phyloP scores from a whole-genome alignment of 1,284 basidiomycete species.

The Apiotrichum mycotoxinovorans region DNA sequence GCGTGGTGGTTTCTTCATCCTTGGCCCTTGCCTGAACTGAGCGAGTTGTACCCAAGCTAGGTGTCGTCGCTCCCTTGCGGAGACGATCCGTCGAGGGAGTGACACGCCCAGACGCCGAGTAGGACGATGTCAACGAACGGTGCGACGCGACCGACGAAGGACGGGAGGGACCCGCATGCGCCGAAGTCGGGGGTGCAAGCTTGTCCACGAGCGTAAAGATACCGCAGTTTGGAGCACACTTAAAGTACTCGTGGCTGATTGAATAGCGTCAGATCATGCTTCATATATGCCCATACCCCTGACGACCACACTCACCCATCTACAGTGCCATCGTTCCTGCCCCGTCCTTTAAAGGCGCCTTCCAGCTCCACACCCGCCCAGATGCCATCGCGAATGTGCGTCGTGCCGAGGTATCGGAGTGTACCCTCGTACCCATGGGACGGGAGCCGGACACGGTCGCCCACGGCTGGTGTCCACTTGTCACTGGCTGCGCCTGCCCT shows the following conservation, averaged over 20 bases:
- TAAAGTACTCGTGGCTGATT: slow-evolving; percentile 77
- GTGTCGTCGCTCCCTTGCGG: slow-evolving; percentile 14
- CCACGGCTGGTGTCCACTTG: slow-evolving; percentile 52
- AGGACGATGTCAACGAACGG: slow-evolving; percentile 38
- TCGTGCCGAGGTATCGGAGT: slow-evolving; percentile 72
- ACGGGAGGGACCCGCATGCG: slow-evolving; percentile 53
- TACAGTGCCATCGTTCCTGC: slow-evolving; percentile 92
- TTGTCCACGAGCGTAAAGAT: slow-evolving; percentile 83
- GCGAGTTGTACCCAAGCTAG: slow-evolving; percentile 11
- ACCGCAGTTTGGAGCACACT: slow-evolving; percentile 78
- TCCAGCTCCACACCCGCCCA: slow-evolving; percentile 91
- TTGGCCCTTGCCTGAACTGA: not conserved
- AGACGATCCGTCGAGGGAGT: slow-evolving; percentile 10
- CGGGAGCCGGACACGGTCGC: slow-evolving; percentile 77
- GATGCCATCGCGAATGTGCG: slow-evolving; percentile 76
- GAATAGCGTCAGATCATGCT: slow-evolving; percentile 1
- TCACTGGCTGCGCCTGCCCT: slow-evolving; percentile 26
- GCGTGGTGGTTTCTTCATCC: slow-evolving; percentile 21
- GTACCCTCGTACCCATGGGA: slow-evolving; percentile 74
- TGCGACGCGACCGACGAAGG: slow-evolving; percentile 77
- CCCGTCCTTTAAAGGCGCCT: slow-evolving; percentile 80
- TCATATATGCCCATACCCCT: too few relatives aligned
- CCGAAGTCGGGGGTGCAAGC: slow-evolving; percentile 65
- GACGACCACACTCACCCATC: slow-evolving; percentile 71
- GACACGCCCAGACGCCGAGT: slow-evolving; percentile 21